phyloP scores from a whole-genome alignment of 2,329 filamentous ascomycete genomes.

The Alternaria infectoria region DNA sequence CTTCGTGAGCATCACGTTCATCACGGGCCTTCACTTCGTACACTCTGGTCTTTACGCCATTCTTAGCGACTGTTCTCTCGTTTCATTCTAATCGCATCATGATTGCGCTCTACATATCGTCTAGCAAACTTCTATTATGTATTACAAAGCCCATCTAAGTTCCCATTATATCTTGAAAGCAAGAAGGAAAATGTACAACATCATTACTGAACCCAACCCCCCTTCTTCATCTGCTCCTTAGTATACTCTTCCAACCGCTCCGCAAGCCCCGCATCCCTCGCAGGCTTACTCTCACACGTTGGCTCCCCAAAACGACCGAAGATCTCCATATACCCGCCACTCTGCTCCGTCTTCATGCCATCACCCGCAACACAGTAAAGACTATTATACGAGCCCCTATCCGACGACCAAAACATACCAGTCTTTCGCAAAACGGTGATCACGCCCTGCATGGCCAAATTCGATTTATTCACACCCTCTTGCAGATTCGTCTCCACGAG shows the following conservation, averaged over 20 bases:
- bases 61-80: neutral
- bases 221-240: conserved; percentile 1
- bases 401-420: conserved; percentile 1
- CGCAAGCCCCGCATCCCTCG: conserved; percentile 4
- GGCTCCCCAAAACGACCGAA: conserved; percentile 4
- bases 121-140: neutral
- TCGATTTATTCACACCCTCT: neutral
- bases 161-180: neutral
- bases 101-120: neutral
- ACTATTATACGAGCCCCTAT: conserved; percentile 10
- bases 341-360: conserved; percentile 6
- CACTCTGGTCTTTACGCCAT: neutral
- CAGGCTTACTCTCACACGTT: conserved; percentile 10
- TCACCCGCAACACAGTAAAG: conserved; percentile 8
- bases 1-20: neutral
- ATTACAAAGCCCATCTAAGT: neutral
- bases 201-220: neutral
- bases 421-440: neutral
- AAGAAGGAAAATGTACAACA: neutral
- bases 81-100: neutral
- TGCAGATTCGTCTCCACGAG: conserved; percentile 22
- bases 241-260: conserved; percentile 13
- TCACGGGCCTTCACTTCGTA: neutral
- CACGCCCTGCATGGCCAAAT: neutral
- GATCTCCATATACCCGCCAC: conserved; percentile 8